phyloP scores from a whole-genome alignment of 331 rosid genomes.

The Malus hybrid region DNA sequence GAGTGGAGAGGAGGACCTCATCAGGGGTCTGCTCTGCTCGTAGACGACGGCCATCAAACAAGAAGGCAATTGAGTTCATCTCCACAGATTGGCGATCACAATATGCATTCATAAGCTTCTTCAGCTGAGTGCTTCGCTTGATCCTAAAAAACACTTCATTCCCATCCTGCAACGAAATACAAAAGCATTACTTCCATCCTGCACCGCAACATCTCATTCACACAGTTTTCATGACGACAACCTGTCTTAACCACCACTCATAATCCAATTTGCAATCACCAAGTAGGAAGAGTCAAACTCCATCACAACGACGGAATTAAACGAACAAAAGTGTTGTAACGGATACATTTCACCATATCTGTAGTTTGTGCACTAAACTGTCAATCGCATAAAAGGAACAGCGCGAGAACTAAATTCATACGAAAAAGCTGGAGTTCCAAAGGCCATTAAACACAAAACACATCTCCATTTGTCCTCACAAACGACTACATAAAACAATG shows the following conservation, averaged over 20 bases:
- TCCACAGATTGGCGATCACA: slow-evolving; percentile 73
- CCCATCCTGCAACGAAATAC: slow-evolving; percentile 41
- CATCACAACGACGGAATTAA: too few relatives aligned
- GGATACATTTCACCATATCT: too few relatives aligned
- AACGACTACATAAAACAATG: neutral
- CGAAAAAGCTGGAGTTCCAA: too few relatives aligned
- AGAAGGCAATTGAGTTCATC: slow-evolving; percentile 42
- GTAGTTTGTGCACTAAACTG: neutral
- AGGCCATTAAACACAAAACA: too few relatives aligned
- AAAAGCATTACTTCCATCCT: too few relatives aligned
- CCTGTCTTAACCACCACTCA: too few relatives aligned
- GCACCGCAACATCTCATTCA: too few relatives aligned
- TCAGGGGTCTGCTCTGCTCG: slow-evolving; percentile 69
- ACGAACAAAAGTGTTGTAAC: too few relatives aligned
- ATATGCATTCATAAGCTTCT: slow-evolving; percentile 71
- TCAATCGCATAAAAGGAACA: neutral
- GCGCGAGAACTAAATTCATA: neutral
- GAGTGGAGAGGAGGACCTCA: slow-evolving; percentile 37
- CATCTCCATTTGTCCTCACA: neutral
- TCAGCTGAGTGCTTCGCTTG: slow-evolving; percentile 64
- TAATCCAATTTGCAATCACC: too few relatives aligned
- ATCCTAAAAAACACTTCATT: slow-evolving; percentile 62
- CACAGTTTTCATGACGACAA: too few relatives aligned
- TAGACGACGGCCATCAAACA: slow-evolving; percentile 68
- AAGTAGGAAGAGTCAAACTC: too few relatives aligned